These are phyloP conservation scores for Corynespora cassiicola DNA, from an alignment of 2,329 filamentous ascomycete genomes.

Conservation along the genomic window DNA sequence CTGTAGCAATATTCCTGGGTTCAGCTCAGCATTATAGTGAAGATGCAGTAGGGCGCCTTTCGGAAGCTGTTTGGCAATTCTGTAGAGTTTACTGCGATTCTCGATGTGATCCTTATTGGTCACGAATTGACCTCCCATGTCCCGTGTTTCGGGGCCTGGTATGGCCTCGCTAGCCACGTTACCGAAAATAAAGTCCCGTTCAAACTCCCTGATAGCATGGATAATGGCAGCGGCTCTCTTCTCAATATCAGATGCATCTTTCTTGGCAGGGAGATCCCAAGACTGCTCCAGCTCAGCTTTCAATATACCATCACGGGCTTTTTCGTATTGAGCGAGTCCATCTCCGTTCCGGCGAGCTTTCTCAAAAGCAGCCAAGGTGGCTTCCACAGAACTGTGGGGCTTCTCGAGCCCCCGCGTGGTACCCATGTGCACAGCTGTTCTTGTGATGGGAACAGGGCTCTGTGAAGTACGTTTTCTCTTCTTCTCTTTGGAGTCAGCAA, in stretches of 20 bases:
- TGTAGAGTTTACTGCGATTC: conserved; percentile 62
- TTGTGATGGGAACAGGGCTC: conserved; percentile 22
- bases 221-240: conserved; percentile 43
- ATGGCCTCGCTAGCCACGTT: conserved; percentile 51
- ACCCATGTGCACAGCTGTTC: conserved; percentile 17
- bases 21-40: conserved; percentile 78
- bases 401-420: too few relatives aligned
- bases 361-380: too few relatives aligned
- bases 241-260: conserved; percentile 31
- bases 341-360: conserved; percentile 3
- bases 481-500: conserved; percentile 37
- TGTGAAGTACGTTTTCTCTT: conserved; percentile 39
- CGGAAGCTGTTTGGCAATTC: conserved; percentile 65
- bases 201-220: conserved; percentile 48
- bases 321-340: conserved; percentile 21
- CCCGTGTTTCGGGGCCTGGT: conserved; percentile 44
- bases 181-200: conserved; percentile 49
- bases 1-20: conserved; percentile 66
- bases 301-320: conserved; percentile 33
- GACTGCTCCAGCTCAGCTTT: conserved; percentile 32
- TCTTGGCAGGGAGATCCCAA: conserved; percentile 46
- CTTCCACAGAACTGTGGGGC: too few relatives aligned
- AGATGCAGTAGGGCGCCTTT: conserved; percentile 78
- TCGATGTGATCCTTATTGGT: conserved; percentile 53
- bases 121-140: conserved; percentile 57